Conservation (phyloP, 2,329 filamentous ascomycete species). For the Akanthomyces lecanii region DNA sequence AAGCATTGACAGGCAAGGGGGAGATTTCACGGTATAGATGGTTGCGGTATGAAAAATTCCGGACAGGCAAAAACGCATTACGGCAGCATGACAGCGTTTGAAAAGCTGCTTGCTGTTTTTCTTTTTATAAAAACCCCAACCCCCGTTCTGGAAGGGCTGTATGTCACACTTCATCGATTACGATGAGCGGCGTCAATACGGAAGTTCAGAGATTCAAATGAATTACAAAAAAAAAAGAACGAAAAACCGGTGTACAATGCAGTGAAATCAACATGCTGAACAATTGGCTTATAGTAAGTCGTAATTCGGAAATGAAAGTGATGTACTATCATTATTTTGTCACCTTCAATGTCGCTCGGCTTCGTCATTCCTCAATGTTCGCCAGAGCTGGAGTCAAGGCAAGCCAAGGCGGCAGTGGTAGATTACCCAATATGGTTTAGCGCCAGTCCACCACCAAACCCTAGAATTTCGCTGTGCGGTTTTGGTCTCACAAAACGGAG, state of each 20-base stretch:
- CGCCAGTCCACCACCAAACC: conserved; percentile 38
- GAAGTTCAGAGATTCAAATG: conserved; percentile 49
- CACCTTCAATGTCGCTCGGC: background rate
- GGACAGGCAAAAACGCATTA: conserved; percentile 32
- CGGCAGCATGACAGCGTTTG: conserved; percentile 26
- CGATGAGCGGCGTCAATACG: conserved; percentile 64
- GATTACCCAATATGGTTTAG: conserved; percentile 41
- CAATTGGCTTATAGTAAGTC: background rate
- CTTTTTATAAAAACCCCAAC: conserved; percentile 38
- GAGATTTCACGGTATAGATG: conserved; percentile 20
- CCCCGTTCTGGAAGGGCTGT: conserved; percentile 58
- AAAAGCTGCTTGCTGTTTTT: conserved; percentile 50
- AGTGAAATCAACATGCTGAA: background rate
- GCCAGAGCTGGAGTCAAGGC: conserved; percentile 15
- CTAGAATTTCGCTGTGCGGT: conserved; percentile 41
- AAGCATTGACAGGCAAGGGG: conserved; percentile 20
- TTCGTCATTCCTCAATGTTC: conserved; percentile 14
- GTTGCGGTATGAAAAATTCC: conserved; percentile 26
- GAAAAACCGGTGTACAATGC: background rate
- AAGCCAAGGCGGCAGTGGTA: conserved; percentile 20
- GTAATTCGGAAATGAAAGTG: background rate
- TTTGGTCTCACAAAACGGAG: conserved; percentile 38
- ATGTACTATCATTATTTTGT: background rate
- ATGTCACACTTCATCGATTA: conserved; percentile 57
- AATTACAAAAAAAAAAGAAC: conserved; percentile 29